These are phyloP conservation scores for Rhodotorula taiwanensis DNA, from an alignment of 768 basidiomycete species.

Conservation along the genomic window DNA sequence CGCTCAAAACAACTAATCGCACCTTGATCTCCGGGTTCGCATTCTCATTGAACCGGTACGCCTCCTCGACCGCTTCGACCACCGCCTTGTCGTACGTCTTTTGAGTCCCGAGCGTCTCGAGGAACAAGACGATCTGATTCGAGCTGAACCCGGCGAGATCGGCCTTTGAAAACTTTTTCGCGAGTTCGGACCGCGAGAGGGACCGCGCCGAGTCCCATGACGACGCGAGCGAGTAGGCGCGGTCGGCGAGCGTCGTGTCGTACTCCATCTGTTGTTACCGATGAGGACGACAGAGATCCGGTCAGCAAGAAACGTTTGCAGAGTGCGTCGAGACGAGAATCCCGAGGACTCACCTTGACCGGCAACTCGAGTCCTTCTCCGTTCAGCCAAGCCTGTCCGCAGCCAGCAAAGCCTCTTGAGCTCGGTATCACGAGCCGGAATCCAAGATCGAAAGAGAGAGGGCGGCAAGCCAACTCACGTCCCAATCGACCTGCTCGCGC, in stretches of 20 bases:
- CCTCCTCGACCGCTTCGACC: conserved; percentile 34
- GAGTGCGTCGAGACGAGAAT: no score
- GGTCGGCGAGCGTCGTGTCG: conserved; percentile 39
- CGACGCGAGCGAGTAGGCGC: conserved; percentile 44
- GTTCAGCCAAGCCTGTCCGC: conserved; percentile 44
- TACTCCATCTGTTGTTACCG: conserved; percentile 39
- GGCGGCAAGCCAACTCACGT: conserved; percentile 6
- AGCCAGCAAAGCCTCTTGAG: no score
- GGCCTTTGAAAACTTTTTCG: conserved; percentile 39
- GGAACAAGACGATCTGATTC: conserved; percentile 47
- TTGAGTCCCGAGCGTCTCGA: conserved; percentile 42
- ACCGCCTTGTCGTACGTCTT: conserved; percentile 14
- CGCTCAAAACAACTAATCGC: no score
- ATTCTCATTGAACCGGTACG: conserved; percentile 42
- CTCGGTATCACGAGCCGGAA: no score
- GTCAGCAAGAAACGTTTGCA: no score
- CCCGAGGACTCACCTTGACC: conserved; percentile 40
- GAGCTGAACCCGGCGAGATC: conserved; percentile 44
- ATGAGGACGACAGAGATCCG: not conserved
- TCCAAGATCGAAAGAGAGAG: no score
- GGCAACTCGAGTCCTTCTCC: conserved; percentile 45
- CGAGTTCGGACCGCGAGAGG: conserved; percentile 9
- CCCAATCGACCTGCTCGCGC: conserved; percentile 38
- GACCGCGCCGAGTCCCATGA: conserved; percentile 42
- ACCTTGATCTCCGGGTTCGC: conserved; percentile 45